Percentiles rank a stretch among this genome's conserved stretches.
Evolutionary conservation across 257 asterid genomes (phyloP).

Genomic region (Salvia rosmarinus): DNA sequence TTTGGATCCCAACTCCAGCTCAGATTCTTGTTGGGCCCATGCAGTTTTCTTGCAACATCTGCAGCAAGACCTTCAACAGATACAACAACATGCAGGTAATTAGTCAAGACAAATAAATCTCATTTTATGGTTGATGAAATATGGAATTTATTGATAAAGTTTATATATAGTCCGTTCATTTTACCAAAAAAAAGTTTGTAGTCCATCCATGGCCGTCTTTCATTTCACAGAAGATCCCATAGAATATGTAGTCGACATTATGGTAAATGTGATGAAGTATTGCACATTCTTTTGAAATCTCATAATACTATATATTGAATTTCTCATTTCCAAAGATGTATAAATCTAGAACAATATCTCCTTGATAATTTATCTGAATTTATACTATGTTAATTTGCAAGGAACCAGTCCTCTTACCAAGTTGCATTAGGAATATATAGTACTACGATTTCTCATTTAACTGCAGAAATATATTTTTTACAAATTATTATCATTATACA

Average conservation of each 20-base stretch:
- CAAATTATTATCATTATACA: too few relatives aligned
- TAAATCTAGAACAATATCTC: background rate
- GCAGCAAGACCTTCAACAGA: slow-evolving; percentile 89
- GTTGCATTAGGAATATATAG: background rate
- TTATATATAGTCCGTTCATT: too few relatives aligned
- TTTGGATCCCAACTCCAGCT: slow-evolving; percentile 91
- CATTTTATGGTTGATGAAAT: background rate
- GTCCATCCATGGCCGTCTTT: too few relatives aligned
- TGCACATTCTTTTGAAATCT: background rate
- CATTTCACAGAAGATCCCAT: too few relatives aligned
- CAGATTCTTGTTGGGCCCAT: slow-evolving; percentile 95
- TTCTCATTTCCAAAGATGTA: background rate
- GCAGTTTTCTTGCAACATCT: slow-evolving; percentile 86
- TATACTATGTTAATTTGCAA: background rate
- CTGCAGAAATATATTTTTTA: background rate
- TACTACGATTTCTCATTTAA: background rate
- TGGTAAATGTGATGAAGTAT: too few relatives aligned
- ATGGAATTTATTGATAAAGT: too few relatives aligned
- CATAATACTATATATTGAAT: background rate
- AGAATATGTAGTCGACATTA: too few relatives aligned
- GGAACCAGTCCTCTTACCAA: background rate
- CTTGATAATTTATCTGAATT: background rate
- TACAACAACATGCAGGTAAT: slow-evolving; percentile 97
- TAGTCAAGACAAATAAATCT: slow-evolving; percentile 4
- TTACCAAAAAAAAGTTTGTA: too few relatives aligned